Conservation (phyloP, 768 basidiomycete species). For the Clitopilus passeckerianus region DNA sequence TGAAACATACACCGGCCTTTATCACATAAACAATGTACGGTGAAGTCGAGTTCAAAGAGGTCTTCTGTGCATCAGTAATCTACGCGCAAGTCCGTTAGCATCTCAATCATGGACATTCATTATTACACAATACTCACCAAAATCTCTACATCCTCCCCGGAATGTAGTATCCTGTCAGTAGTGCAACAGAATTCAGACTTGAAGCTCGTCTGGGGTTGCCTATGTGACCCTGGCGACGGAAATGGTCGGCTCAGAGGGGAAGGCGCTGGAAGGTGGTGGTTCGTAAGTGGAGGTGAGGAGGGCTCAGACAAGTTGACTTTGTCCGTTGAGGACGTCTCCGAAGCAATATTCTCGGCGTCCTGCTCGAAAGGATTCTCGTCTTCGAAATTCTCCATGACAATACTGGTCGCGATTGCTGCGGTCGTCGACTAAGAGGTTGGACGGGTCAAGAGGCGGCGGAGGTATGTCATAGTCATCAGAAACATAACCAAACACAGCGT, state of each 20-base stretch:
- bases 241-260: slow-evolving; percentile 43
- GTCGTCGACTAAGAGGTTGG: slow-evolving; percentile 2
- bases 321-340: slow-evolving; percentile 50
- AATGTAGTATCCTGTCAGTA: slow-evolving; percentile 73
- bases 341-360: slow-evolving; percentile 35
- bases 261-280: slow-evolving; percentile 43
- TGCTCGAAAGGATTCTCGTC: slow-evolving; percentile 69
- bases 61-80: slow-evolving; percentile 97
- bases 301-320: slow-evolving; percentile 55
- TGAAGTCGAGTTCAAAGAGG: slow-evolving; percentile 78
- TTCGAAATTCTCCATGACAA: slow-evolving; percentile 44
- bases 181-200: slow-evolving; percentile 79
- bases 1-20: slow-evolving; percentile 63
- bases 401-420: slow-evolving; percentile 5
- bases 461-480: background rate
- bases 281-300: slow-evolving; percentile 47
- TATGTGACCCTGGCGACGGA: slow-evolving; percentile 54
- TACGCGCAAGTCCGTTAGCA: slow-evolving; percentile 21
- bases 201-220: slow-evolving; percentile 43
- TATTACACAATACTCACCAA: slow-evolving; percentile 39
- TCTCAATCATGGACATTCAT: background rate
- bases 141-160: slow-evolving; percentile 79
- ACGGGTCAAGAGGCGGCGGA: background rate
- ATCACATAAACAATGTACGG: slow-evolving; percentile 96
- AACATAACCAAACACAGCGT: background rate